Base-by-base conservation (phyloP, 2,329 filamentous ascomycete species). In the Fusarium torulosum region DNA sequence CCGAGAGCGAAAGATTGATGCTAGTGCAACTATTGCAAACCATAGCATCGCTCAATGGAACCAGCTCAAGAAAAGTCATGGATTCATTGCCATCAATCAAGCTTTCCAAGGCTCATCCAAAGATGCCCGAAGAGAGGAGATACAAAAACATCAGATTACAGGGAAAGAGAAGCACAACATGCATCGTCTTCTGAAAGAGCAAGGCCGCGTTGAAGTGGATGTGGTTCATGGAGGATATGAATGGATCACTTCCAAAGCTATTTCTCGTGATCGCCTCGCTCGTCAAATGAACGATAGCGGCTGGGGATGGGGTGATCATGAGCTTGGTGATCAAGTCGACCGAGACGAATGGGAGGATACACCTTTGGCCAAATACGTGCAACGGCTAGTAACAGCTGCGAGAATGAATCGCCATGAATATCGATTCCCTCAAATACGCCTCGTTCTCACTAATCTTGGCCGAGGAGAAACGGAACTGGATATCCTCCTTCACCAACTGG, bases 281-380 rank as follows among this genome's bases (percentile, higher is more conserved):
- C 71, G 79, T 5, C 78, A 82, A 44, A 78, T 82, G 79, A 75
- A 75, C 4, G 79, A 80, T 44, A 74, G 73, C n/a, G 80, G 80
- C 6, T 81, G 80, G 80, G 73, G 72, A 8, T 82, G 80, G 80
- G 80, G 78, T 7, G 77, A 78, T 8, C 70, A 79, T 59, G 66
- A 72, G 6, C 57, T 69, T 7, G 75, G 75, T 1, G 75, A 79
- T 4, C 47, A 59, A 2, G 76, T 79, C 7, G 74, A 76, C 9
- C 60, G 67, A 29, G 74, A 75, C 8, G 79, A 80, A 47, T 79
- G 75, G 73, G 76, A 76, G 10, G 77, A 79, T 49, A 65, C 74
- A 0, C 73, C 75, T 4, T 63, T 81, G 52, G 76, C 75, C 3
- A 77, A 72, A 53, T 75, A 77, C 20, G 68, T 77, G 8, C 72